These are phyloP conservation scores for Hypericum androsaemum DNA, from an alignment of 345 rosid genomes.

Conservation along the genomic window DNA sequence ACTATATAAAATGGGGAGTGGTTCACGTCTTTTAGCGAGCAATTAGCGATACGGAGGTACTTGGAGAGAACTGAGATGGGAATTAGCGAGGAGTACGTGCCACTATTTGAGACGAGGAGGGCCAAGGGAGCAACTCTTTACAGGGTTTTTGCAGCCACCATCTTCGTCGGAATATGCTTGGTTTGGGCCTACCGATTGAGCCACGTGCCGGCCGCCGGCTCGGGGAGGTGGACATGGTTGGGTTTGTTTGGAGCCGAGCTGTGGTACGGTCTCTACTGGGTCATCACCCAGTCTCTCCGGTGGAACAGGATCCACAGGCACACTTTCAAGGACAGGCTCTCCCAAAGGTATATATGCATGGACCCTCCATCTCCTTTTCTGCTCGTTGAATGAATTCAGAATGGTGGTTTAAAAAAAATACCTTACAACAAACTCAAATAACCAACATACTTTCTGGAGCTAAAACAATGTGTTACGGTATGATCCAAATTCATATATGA, in stretches of 20 bases:
- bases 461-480: too few relatives aligned
- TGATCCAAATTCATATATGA: too few relatives aligned
- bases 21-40: too few relatives aligned
- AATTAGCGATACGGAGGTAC: too few relatives aligned
- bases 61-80: too few relatives aligned
- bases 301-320: conserved; percentile 16
- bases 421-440: too few relatives aligned
- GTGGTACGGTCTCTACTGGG: conserved; percentile 26
- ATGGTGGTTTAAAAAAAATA: too few relatives aligned
- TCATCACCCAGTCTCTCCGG: conserved; percentile 10
- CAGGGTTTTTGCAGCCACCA: conserved; percentile 2
- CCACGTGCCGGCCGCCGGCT: background rate
- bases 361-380: background rate
- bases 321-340: conserved; percentile 25
- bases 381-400: too few relatives aligned
- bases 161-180: background rate
- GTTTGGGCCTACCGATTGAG: background rate
- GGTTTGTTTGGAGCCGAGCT: too few relatives aligned
- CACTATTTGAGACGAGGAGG: background rate
- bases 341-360: conserved; percentile 7
- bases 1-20: too few relatives aligned
- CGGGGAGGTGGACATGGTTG: conserved; percentile 13
- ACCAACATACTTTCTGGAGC: too few relatives aligned
- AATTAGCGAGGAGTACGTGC: background rate
- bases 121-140: background rate